Evolutionary conservation across 768 basidiomycete species (phyloP).

Genomic region (Russula virescens): DNA sequence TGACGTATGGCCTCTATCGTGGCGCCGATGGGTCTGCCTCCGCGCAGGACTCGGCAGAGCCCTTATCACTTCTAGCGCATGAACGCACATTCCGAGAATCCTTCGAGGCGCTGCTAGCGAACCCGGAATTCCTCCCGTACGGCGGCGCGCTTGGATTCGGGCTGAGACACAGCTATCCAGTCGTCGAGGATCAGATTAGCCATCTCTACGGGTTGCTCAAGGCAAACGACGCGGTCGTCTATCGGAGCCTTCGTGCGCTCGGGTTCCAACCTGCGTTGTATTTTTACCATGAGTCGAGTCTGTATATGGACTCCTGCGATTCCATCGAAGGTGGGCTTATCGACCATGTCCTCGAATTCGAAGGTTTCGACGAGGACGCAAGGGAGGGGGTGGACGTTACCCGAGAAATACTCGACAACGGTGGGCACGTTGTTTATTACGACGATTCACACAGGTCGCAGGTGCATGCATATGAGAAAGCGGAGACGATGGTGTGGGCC

Average conservation of each 20-base stretch:
- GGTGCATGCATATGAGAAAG: neutral
- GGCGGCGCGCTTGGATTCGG: slow-evolving; percentile 40
- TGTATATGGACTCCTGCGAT: too few relatives aligned
- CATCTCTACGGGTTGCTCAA: slow-evolving; percentile 8
- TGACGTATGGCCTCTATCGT: too few relatives aligned
- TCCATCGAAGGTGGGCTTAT: neutral
- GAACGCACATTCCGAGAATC: slow-evolving; percentile 18
- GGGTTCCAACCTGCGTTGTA: slow-evolving; percentile 3
- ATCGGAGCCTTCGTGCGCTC: neutral
- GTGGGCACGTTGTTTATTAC: too few relatives aligned
- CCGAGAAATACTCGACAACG: too few relatives aligned
- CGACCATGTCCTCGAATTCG: neutral
- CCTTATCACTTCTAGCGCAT: neutral
- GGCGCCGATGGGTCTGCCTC: too few relatives aligned
- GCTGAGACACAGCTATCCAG: slow-evolving; percentile 33
- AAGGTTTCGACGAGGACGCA: too few relatives aligned
- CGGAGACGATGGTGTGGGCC: neutral
- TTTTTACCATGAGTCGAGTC: neutral
- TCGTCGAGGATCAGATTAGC: slow-evolving; percentile 33
- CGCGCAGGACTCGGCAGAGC: too few relatives aligned
- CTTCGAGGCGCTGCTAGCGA: slow-evolving; percentile 30
- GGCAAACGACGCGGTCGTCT: neutral
- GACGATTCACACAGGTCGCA: too few relatives aligned
- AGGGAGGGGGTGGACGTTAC: too few relatives aligned
- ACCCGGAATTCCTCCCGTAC: slow-evolving; percentile 33